A percentile compares a stretch with the other conserved stretches of the same genome.
These are phyloP conservation scores for Cerrena zonata DNA, from an alignment of 1,284 basidiomycete genomes.

Conservation along the genomic window DNA sequence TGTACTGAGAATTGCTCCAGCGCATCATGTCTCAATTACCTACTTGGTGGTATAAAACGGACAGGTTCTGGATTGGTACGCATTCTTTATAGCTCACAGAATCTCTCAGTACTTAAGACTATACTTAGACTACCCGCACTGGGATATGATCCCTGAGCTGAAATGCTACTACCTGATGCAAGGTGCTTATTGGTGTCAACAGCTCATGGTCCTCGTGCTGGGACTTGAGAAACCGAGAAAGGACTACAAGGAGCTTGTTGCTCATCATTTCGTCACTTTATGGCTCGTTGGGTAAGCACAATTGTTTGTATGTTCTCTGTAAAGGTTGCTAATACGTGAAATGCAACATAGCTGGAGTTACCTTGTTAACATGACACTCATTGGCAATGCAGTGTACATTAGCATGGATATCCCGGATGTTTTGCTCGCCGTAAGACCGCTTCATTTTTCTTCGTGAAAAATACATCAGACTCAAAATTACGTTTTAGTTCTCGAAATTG, in stretches of 20 bases:
- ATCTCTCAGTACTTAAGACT: too few species aligned
- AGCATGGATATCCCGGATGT: constrained; percentile 96
- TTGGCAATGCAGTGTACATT: constrained; percentile 89
- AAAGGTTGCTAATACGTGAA: neutral
- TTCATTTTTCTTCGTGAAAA: too few species aligned
- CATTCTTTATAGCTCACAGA: too few species aligned
- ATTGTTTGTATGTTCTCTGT: constrained; percentile 4
- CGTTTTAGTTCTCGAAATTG: constrained; percentile 73
- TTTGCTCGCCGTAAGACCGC: constrained; percentile 70
- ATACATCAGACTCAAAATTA: too few species aligned
- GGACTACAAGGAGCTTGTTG: constrained; percentile 83
- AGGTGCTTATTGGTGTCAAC: constrained; percentile 89
- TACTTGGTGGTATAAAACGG: constrained; percentile 85
- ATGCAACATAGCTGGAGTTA: constrained; percentile 74
- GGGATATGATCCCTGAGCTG: constrained; percentile 80
- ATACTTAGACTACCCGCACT: constrained; percentile 82
- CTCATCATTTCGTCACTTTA: constrained; percentile 87
- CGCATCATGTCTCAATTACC: constrained; percentile 83
- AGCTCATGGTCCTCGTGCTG: constrained; percentile 81
- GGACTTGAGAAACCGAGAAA: constrained; percentile 90
- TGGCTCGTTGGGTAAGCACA: constrained; percentile 84
- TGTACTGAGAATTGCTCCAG: constrained; percentile 42
- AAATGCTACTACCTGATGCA: constrained; percentile 93
- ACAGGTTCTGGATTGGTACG: constrained; percentile 77
- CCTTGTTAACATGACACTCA: constrained; percentile 73